A percentile compares a stretch with the other conserved stretches of the same genome.
Conservation (phyloP, 139 green algal genomes). For the Picochlorum costavermella region DNA sequence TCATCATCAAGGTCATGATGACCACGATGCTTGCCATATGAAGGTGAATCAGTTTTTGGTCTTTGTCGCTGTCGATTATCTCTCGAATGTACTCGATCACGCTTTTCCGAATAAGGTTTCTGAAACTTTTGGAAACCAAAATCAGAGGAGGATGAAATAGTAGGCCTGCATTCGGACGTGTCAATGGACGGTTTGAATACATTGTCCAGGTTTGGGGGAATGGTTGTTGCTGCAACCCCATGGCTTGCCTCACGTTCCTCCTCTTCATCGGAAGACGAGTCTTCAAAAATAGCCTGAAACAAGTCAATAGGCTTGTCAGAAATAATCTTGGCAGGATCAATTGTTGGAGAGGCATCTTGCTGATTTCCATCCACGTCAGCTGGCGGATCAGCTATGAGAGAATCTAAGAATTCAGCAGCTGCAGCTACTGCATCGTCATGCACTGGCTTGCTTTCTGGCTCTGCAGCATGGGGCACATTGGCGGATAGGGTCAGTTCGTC, state of each 20-base stretch:
- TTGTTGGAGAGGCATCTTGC: not conserved
- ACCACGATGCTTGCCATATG: too few species aligned
- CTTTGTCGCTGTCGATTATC: too few species aligned
- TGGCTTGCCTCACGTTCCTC: not conserved
- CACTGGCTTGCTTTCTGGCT: not conserved
- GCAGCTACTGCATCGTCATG: slow-evolving; percentile 12
- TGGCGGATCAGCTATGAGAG: slow-evolving; percentile 13
- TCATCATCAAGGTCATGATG: too few species aligned
- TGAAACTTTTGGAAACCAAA: slow-evolving; percentile 1
- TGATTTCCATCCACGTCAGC: not conserved
- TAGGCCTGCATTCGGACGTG: too few species aligned
- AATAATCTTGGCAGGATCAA: not conserved
- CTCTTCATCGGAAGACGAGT: slow-evolving; percentile 14
- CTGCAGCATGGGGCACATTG: not conserved
- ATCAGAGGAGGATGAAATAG: not conserved
- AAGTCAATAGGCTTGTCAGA: slow-evolving; percentile 62
- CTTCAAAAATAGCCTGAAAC: slow-evolving; percentile 83
- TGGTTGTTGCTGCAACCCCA: not conserved
- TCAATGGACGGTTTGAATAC: too few species aligned
- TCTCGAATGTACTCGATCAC: too few species aligned
- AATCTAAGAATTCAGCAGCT: slow-evolving; percentile 37
- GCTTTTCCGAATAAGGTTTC: not conserved
- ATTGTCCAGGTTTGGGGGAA: too few species aligned
- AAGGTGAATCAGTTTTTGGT: not conserved
- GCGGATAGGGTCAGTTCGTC: not conserved